Base-by-base conservation (phyloP, 805 yeast genomes). In the Cyberlindnera amylophila region DNA sequence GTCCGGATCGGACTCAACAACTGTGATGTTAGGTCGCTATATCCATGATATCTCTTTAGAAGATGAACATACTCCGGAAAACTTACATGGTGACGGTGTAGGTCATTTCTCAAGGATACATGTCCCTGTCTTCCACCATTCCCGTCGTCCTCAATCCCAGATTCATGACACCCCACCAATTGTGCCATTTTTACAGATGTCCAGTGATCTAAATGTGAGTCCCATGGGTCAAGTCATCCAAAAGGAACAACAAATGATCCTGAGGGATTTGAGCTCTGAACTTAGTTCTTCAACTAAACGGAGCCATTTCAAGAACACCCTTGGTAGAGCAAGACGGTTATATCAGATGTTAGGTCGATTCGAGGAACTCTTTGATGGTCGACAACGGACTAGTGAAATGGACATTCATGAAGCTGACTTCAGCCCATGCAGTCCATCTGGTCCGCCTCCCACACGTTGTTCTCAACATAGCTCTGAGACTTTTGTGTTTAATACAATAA, bases 311-410 rank as follows among this genome's bases (percentile, higher is more conserved):
- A 37, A 33, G 12, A 14, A 36, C 24, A 27, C 42, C 3, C 29
- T 38, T 23, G 50, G 47, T 4, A 35, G 40, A 14, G 45, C 44
- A 6, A 27, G 34, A 13, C 32, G 44, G 15, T 21, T 47, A 16
- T 47, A 47, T 26, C 34, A 30, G 30, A 47, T 47, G 50, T 34
- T 47, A 42, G 50, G 50, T 6, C 26, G 38, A 4, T 47, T 43
- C 36, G 46, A 47, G 4, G 50, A 47, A 4, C 40, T 36, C 36
- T 43, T 43, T 21, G 32, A 28, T 17, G 32, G n/a, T n/a, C n/a
- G n/a, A n/a, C n/a, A n/a, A n/a, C 23, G 4, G 49, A 46, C 18
- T 44, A 42, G 5, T 42, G 39, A 26, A 32, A 28, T 6, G 27
- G 28, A 28, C n/a, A 17, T n/a, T n/a, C n/a, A n/a, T n/a, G n/a